Conservation (phyloP, 495 filamentous ascomycete genomes). For the Penicillium tannophilum region DNA sequence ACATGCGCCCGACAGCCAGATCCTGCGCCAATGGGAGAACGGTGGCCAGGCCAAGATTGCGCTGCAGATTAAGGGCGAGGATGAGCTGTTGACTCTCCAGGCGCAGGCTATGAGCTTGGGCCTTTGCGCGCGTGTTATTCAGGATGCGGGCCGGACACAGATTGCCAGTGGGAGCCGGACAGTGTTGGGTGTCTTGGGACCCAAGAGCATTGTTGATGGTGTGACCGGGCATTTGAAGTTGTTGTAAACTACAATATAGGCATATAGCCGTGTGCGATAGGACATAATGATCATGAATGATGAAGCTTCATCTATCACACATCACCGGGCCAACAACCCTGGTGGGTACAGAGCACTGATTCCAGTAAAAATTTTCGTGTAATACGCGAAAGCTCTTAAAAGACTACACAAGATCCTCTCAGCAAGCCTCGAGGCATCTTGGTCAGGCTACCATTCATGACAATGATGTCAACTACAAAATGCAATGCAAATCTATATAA, state of each 20-base stretch:
- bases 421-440: background rate
- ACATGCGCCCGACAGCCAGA: conserved; percentile 55
- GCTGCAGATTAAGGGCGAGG: conserved; percentile 78
- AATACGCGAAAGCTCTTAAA: background rate
- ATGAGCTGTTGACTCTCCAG: conserved; percentile 76
- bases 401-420: background rate
- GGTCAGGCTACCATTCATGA: background rate
- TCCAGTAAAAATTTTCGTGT: background rate
- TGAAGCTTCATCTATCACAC: background rate
- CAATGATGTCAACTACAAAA: background rate
- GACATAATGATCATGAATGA: conserved; percentile 33
- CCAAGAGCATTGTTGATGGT: conserved; percentile 80
- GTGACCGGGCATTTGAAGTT: conserved; percentile 90
- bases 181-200: conserved; percentile 86
- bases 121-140: conserved; percentile 82
- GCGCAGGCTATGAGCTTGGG: conserved; percentile 80
- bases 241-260: conserved; percentile 50
- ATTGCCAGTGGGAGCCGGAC: conserved; percentile 91
- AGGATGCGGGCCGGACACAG: conserved; percentile 96
- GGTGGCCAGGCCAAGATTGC: conserved; percentile 90
- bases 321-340: conserved; percentile 1
- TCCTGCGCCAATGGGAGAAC: conserved; percentile 85
- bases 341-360: background rate
- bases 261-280: conserved; percentile 15
- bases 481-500: background rate